Percentiles rank a stretch among this genome's conserved stretches.
Evolutionary conservation across 352 stramenopile species (phyloP).

Genomic region (Thalassiosira delicatula): DNA sequence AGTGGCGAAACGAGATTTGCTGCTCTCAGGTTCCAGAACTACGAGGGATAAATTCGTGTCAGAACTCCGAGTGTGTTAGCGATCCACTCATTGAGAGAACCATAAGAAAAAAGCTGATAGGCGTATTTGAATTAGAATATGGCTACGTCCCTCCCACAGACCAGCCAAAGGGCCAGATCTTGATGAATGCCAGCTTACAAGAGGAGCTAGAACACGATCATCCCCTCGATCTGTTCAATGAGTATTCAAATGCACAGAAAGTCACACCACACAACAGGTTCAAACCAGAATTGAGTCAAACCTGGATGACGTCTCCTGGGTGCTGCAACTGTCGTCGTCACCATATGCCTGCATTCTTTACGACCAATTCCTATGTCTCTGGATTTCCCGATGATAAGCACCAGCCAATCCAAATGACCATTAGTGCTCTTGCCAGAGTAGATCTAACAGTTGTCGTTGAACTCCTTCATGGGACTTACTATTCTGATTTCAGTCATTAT

Average conservation of each 20-base stretch:
- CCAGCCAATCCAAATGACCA: slow-evolving; percentile 89
- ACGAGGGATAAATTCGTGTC: slow-evolving; percentile 59
- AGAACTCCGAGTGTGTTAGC: slow-evolving; percentile 40
- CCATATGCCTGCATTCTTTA: slow-evolving; percentile 90
- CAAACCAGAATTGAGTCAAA: slow-evolving; percentile 54
- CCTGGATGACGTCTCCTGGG: slow-evolving; percentile 63
- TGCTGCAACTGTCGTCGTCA: slow-evolving; percentile 90
- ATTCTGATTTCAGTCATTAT: slow-evolving; percentile 89
- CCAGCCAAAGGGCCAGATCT: slow-evolving; percentile 54
- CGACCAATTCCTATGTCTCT: slow-evolving; percentile 76
- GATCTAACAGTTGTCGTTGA: slow-evolving; percentile 91
- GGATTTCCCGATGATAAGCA: slow-evolving; percentile 96
- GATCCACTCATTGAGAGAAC: slow-evolving; percentile 60
- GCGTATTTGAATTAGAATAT: slow-evolving; percentile 61
- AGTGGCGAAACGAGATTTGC: slow-evolving; percentile 65
- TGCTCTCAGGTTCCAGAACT: slow-evolving; percentile 61
- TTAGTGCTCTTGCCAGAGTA: slow-evolving; percentile 86
- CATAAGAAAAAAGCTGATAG: slow-evolving; percentile 59
- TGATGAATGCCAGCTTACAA: slow-evolving; percentile 66
- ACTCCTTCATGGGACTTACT: slow-evolving; percentile 92
- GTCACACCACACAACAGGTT: slow-evolving; percentile 42
- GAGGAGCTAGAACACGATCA: slow-evolving; percentile 52
- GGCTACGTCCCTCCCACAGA: slow-evolving; percentile 56
- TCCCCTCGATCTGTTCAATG: slow-evolving; percentile 67
- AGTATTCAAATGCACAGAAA: background rate